A percentile compares a stretch with the other conserved stretches of the same genome.
phyloP scores from a whole-genome alignment of 2,329 filamentous ascomycete genomes.

The Ophiocordyceps sinensis region DNA sequence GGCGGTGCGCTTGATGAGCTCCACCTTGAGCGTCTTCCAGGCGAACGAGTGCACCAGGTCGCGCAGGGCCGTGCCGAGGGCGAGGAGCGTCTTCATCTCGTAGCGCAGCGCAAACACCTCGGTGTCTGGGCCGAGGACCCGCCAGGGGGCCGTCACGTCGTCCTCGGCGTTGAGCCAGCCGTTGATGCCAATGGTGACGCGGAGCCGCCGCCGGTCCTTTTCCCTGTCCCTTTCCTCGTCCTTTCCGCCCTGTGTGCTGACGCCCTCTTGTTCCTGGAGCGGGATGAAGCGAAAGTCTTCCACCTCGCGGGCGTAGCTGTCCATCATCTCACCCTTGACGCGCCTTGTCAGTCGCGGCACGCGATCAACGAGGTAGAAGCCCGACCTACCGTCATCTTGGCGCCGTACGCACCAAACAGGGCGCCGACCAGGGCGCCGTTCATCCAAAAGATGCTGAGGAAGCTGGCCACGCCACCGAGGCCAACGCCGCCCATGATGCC shows the following conservation, averaged over 20 bases:
- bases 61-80: conserved; percentile 59
- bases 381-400: conserved; percentile 43
- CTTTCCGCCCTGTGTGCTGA: conserved; percentile 4
- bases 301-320: conserved; percentile 74
- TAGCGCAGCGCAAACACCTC: conserved; percentile 78
- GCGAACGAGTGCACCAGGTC: conserved; percentile 60
- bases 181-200: conserved; percentile 75
- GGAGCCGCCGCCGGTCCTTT: conserved; percentile 36
- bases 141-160: conserved; percentile 71
- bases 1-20: conserved; percentile 61
- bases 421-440: conserved; percentile 76
- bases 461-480: conserved; percentile 71
- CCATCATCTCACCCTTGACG: conserved; percentile 60
- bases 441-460: conserved; percentile 74
- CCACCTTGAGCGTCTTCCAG: conserved; percentile 57
- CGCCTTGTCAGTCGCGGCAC: conserved; percentile 5
- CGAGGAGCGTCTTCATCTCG: conserved; percentile 64
- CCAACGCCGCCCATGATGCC: conserved; percentile 76
- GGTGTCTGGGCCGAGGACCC: conserved; percentile 51
- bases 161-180: conserved; percentile 68
- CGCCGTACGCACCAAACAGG: conserved; percentile 80
- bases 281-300: conserved; percentile 72
- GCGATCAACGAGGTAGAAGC: too few species aligned
- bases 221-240: conserved; percentile 7
- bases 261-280: conserved; percentile 33